A percentile compares a stretch with the other conserved stretches of the same genome.
Evolutionary conservation across 2,329 filamentous ascomycete species (phyloP).

Genomic region (Seiridium cupressi): DNA sequence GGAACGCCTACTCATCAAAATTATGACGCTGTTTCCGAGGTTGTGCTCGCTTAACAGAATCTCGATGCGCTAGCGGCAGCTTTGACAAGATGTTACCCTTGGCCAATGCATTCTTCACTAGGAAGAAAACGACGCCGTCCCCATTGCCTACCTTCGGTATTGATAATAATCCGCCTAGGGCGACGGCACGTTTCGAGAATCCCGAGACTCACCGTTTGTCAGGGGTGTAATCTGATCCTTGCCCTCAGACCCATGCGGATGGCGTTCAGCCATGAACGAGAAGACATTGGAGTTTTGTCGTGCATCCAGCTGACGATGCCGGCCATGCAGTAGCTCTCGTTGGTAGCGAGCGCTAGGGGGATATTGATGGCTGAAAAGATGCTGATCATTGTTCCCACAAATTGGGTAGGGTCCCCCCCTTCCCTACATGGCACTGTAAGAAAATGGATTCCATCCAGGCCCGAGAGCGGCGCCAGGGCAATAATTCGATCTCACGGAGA

Average conservation of each 20-base stretch:
- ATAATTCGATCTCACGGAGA: conserved; percentile 1
- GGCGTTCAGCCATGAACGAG: not conserved
- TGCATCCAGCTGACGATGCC: not conserved
- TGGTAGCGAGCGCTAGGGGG: not conserved
- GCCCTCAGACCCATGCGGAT: not conserved
- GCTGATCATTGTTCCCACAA: not conserved
- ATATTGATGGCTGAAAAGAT: not conserved
- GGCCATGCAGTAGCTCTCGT: not conserved
- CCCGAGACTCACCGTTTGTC: too few relatives aligned
- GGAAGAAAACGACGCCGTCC: too few relatives aligned
- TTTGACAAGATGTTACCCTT: not conserved
- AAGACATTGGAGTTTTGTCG: not conserved
- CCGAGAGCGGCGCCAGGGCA: not conserved
- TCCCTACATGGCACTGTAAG: not conserved
- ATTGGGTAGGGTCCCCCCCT: too few relatives aligned
- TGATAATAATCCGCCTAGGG: too few relatives aligned
- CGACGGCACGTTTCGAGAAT: too few relatives aligned
- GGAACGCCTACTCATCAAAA: not conserved
- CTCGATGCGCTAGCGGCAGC: not conserved
- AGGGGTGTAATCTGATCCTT: not conserved
- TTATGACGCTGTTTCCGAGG: not conserved
- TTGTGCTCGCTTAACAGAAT: not conserved
- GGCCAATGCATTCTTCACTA: too few relatives aligned
- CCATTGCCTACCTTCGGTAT: too few relatives aligned
- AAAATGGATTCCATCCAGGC: not conserved